Evolutionary conservation across 768 basidiomycete species (phyloP), one percentile per base, ranked within the genome.

Genomic region (Pisolithus marmoratus): DNA sequence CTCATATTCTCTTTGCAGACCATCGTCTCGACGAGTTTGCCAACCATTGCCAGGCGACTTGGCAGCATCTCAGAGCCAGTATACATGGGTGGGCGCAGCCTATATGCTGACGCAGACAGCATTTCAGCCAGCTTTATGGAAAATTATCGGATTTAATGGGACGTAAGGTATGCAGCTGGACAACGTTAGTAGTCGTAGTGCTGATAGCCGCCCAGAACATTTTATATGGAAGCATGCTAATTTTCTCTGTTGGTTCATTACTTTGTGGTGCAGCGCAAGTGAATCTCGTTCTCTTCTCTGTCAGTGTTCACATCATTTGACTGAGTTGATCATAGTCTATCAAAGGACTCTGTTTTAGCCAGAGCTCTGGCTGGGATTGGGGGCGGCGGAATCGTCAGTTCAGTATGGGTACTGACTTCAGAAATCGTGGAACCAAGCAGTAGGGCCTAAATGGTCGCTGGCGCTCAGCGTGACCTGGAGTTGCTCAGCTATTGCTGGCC

Each of bases 51-150:
- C 15, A 80, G 77, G n/a, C 53, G 79, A 89, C 38, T 75, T 93
- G 29, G 56, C 72, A 26, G 88, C 87, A 17, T 79, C 84, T 29
- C 77, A 82, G 51, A 77, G 72, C 48, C 82, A 90, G 61, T 93
- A 91, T 62, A 87, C 85, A 22, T 93, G 90, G 90, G 86, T 93
- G 46, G 86, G 83, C 17, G 85, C 90, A 29, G 77, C 87, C 15
- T 93, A 93, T 60, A 81, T 92, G 79, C 77, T 92, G 52, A 89
- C 89, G 1, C 90, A 92, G 60, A 92, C 90, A 1, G 87, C 87
- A 24, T 84, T 84, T 55, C 90, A 93, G 61, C 90, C 90, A n/a
- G 27, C 69, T 93, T 23, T 92, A 90, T 61, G 90, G 87, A 49
- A 80, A 80, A 60, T 67, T 92, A 38, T 90, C 89, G 49, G 88